Evolutionary conservation across 805 yeast genomes (phyloP), one percentile per base, ranked within the genome.

Genomic region (Candida insectorum): DNA sequence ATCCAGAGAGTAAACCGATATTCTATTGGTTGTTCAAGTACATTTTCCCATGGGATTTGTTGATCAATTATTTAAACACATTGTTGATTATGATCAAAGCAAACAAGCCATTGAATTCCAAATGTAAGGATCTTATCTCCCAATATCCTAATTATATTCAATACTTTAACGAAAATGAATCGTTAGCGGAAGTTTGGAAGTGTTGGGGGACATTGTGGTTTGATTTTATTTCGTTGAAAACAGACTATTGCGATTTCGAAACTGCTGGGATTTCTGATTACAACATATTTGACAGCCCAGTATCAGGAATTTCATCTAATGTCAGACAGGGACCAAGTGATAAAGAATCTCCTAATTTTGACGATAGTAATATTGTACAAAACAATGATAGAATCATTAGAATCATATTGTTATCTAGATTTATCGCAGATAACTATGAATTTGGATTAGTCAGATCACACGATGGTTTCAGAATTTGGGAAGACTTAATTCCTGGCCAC

Each of bases 131-230:
- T 18, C 41, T 45, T 25, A 32, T 50, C 19, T 15, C 28, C 10
- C 37, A 52, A 5, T 47, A 65, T n/a, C 59, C 65, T 0, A 61
- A 66, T 31, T 54, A 69, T 26, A 42, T 81, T n/a, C 61, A 66
- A 4, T 54, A 71, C 43, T 79, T 77, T 45, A 69, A 76, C 42
- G 65, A 73, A 30, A 70, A 75, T 51, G 91, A 83, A 51, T 73
- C 65, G 27, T 60, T 84, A 31, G 77, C 84, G 26, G 94, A 85
- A 56, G 82, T 79, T 14, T 84, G 89, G 89, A 80, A 79, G 51
- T 79, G 88, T 48, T 83, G 91, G 87, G 94, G 94, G 2, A 74
- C 87, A 0, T 52, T 85, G 26, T 84, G 93, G 91, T 85, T 75
- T 57, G 89, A 84, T 54, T 60, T 62, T 16, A 62, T 84, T 24